These are phyloP conservation scores for Kazachstania viticola DNA, from an alignment of 805 yeast genomes.

Conservation along the genomic window DNA sequence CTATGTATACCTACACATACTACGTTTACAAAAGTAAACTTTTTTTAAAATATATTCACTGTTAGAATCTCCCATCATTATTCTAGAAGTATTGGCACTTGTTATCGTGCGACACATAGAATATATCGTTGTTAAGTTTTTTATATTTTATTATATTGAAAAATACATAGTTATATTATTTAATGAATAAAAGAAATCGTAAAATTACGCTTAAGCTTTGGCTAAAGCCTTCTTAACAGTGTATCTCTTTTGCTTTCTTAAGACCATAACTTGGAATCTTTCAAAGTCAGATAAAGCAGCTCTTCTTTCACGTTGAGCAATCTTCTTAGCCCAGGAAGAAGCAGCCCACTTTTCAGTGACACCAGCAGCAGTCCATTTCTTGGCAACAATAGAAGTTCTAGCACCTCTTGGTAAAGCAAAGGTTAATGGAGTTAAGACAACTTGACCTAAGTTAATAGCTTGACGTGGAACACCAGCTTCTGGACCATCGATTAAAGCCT, in stretches of 20 bases:
- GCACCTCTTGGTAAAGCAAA: constrained; percentile 92
- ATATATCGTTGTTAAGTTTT: too few species aligned
- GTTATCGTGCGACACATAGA: too few species aligned
- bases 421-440: constrained; percentile 87
- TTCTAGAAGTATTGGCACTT: too few species aligned
- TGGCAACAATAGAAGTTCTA: constrained; percentile 70
- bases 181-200: too few species aligned
- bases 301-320: constrained; percentile 91
- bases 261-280: constrained; percentile 97
- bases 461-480: constrained; percentile 80
- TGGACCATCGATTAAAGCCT: constrained; percentile 97
- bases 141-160: too few species aligned
- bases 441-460: constrained; percentile 75
- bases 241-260: constrained; percentile 94
- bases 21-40: too few species aligned
- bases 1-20: too few species aligned
- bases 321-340: constrained; percentile 96
- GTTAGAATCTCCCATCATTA: too few species aligned
- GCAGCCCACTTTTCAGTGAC: constrained; percentile 84
- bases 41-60: too few species aligned
- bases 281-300: constrained; percentile 90
- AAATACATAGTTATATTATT: not conserved
- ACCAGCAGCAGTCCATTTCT: constrained; percentile 90
- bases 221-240: constrained; percentile 94
- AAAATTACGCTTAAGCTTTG: constrained; percentile 56